Conservation (phyloP, 1,284 basidiomycete species). For the Ustilago shanxiensis region DNA sequence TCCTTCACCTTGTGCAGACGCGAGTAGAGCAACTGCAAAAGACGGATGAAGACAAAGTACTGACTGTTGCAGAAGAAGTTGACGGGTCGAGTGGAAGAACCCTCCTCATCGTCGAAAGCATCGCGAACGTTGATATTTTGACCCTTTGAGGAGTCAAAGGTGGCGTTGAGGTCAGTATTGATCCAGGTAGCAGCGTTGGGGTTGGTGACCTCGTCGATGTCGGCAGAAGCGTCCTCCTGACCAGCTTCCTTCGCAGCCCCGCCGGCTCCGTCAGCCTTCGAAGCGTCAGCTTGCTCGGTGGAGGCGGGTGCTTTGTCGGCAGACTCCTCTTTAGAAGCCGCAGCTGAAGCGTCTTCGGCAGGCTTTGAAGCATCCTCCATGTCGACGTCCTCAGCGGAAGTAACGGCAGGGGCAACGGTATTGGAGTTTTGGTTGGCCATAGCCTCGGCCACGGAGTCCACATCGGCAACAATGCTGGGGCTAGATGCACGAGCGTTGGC, state of each 20-base stretch:
- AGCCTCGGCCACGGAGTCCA: constrained; percentile 42
- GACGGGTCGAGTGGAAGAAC: constrained; percentile 63
- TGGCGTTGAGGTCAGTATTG: constrained; percentile 69
- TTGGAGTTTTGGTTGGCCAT: constrained; percentile 51
- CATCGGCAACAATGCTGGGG: constrained; percentile 48
- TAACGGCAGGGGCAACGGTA: constrained; percentile 40
- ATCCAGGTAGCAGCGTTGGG: constrained; percentile 72
- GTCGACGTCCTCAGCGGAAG: constrained; percentile 44
- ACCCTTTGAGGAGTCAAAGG: constrained; percentile 57
- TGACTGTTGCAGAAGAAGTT: constrained; percentile 92
- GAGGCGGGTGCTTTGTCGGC: constrained; percentile 8
- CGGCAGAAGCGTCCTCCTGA: constrained; percentile 12
- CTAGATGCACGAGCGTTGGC: constrained; percentile 46
- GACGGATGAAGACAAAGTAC: constrained; percentile 87
- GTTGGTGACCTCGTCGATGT: constrained; percentile 27
- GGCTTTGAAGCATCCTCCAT: constrained; percentile 52
- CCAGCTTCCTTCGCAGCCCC: constrained; percentile 22
- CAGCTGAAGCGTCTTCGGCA: background rate
- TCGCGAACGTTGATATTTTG: constrained; percentile 40
- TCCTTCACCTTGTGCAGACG: constrained; percentile 83
- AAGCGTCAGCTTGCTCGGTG: constrained; percentile 7
- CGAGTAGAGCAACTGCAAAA: constrained; percentile 84
- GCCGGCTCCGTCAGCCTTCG: constrained; percentile 12
- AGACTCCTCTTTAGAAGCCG: background rate
- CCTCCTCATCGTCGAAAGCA: constrained; percentile 41